These are phyloP conservation scores for Diutina ranongensis DNA, from an alignment of 1,139 yeast species.

Conservation along the genomic window DNA sequence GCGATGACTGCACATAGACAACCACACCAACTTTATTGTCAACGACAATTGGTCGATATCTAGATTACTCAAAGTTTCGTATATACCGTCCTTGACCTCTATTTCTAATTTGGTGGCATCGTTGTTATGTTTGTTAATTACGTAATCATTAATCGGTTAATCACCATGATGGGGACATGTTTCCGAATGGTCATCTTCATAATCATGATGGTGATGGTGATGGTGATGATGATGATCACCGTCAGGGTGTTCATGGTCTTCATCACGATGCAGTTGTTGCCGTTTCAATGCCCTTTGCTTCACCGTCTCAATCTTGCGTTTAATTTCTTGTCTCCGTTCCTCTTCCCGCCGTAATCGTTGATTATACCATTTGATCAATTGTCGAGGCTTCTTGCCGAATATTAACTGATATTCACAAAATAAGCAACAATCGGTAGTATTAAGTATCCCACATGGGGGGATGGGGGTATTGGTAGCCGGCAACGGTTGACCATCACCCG, in stretches of 20 bases:
- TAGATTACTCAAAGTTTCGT: too few relatives aligned
- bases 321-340: conserved; percentile 22
- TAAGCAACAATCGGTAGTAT: conserved; percentile 24
- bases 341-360: conserved; percentile 24
- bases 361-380: conserved; percentile 37
- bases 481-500: neutral
- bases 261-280: conserved; percentile 2
- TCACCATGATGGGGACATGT: conserved; percentile 1
- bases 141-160: neutral
- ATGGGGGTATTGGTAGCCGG: neutral
- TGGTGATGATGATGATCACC: neutral
- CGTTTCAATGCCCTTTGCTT: conserved; percentile 25
- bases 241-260: neutral
- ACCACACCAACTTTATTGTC: neutral
- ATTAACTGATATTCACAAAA: conserved; percentile 52
- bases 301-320: conserved; percentile 25
- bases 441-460: neutral
- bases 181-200: neutral
- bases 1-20: neutral
- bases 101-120: too few relatives aligned
- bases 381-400: conserved; percentile 39
- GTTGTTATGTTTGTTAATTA: neutral
- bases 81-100: too few relatives aligned
- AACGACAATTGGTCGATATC: too few relatives aligned
- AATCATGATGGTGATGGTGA: neutral